Evolutionary conservation across 2,329 filamentous ascomycete species (phyloP), one percentile per base, ranked within the genome.

Genomic region (Plenodomus lindquistii): DNA sequence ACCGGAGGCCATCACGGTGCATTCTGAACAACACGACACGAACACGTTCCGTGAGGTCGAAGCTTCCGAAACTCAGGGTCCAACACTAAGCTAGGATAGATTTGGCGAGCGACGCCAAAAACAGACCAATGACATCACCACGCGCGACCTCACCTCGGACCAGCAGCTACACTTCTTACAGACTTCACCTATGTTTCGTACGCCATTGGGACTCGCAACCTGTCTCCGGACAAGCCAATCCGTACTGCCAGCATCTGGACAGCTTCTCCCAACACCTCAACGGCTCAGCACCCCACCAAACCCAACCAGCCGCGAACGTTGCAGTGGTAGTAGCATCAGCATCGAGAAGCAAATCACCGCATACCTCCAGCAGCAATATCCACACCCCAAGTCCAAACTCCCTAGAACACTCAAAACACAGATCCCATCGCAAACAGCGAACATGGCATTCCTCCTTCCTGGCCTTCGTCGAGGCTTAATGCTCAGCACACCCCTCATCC

Each of bases 401-500:
- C 22, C 22, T 11, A 5, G 6, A 24, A 5, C 5, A 24, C 5
- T 11, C 22, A 24, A 24, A 24, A 24, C 5, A 37, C 47, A 56
- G 22, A 38, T 39, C 20, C 22, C 44, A 21, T 19, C 27, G 15
- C 15, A 36, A 27, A 39, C 40, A 8, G 6, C 20, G 18, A 65
- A 48, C 31, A 76, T 77, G 74, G 63, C 74, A 1, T 72, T 70
- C 55, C 50, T 73, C 31, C 59, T 74, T 38, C 69, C 75, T 42
- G 69, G 71, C 36, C 69, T 74, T 21, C 69, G 70, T 41, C 63
- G 74, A 51, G 62, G 70, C 52, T 61, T 73, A 49, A 54, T 70
- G 44, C 58, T 70, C 31, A 59, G 67, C 40, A 68, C 73, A 31
- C 71, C 71, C 31, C 53, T 73, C 42, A 54, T 73, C 34, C 55